Evolutionary conservation across 495 filamentous ascomycete species (phyloP).

Genomic region (Cercophora newfieldiana): DNA sequence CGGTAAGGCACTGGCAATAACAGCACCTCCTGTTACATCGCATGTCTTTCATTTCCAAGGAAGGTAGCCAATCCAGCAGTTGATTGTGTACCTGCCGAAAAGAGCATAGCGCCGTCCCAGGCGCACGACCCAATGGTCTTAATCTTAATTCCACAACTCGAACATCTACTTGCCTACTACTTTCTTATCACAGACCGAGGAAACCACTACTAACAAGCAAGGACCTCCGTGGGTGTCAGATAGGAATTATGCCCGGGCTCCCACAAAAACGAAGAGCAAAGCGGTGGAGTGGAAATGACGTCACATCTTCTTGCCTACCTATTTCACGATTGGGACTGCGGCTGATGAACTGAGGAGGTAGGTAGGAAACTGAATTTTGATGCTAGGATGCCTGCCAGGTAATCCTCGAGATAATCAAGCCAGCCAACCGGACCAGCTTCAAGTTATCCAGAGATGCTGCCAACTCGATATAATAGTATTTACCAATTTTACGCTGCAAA

Average conservation of each 20-base stretch:
- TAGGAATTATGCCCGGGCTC: no score
- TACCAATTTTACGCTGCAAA: no score
- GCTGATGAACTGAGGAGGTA: no score
- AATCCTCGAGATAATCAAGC: no score
- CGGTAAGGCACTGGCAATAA: not conserved
- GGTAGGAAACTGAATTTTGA: not conserved
- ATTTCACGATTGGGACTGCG: no score
- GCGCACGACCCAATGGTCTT: not conserved
- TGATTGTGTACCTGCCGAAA: not conserved
- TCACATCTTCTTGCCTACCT: no score
- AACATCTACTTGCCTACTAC: not conserved
- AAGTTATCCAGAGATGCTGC: not conserved
- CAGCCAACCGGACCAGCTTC: no score
- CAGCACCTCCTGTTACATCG: not conserved
- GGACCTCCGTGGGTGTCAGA: no score
- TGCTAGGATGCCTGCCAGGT: not conserved
- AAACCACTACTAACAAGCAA: not conserved
- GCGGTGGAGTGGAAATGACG: no score
- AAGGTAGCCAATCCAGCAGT: not conserved
- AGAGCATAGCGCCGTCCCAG: not conserved
- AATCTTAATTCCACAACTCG: not conserved
- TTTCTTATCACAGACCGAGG: not conserved
- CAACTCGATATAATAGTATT: no score
- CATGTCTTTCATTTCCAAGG: not conserved
- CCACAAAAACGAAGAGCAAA: no score